phyloP scores from a whole-genome alignment of 768 basidiomycete genomes.

The Phanerochaete sordida region DNA sequence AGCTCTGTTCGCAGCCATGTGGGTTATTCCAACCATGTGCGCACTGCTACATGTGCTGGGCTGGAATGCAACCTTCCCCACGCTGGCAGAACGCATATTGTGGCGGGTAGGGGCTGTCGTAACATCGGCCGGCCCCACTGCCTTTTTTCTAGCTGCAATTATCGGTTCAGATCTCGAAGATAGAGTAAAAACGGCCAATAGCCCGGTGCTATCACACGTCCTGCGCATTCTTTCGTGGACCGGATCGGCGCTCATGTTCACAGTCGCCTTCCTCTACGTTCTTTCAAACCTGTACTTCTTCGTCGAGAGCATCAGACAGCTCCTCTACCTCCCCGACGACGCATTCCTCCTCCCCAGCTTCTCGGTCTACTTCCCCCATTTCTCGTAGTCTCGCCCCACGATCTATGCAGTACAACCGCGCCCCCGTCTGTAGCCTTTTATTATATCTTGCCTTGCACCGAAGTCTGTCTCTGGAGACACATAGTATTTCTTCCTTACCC shows the following conservation, averaged over 20 bases:
- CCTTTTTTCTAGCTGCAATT: not conserved
- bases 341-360: not conserved
- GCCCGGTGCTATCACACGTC: no score
- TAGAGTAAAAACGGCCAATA: no score
- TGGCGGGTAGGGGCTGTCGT: not conserved
- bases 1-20: not conserved
- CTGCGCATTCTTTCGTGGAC: no score
- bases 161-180: not conserved
- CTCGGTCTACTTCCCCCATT: not conserved
- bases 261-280: not conserved
- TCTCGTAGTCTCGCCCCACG: no score
- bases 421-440: no score
- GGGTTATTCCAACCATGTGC: not conserved
- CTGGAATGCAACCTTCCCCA: not conserved
- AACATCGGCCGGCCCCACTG: not conserved
- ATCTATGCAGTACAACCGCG: no score
- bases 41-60: not conserved
- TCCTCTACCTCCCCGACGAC: not conserved
- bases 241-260: no score
- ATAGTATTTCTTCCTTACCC: no score
- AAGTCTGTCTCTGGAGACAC: no score
- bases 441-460: no score
- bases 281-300: not conserved
- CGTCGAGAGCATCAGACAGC: not conserved
- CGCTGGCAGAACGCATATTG: not conserved